Conservation (phyloP, 2,329 filamentous ascomycete species). For the Lithohypha guttulata region DNA sequence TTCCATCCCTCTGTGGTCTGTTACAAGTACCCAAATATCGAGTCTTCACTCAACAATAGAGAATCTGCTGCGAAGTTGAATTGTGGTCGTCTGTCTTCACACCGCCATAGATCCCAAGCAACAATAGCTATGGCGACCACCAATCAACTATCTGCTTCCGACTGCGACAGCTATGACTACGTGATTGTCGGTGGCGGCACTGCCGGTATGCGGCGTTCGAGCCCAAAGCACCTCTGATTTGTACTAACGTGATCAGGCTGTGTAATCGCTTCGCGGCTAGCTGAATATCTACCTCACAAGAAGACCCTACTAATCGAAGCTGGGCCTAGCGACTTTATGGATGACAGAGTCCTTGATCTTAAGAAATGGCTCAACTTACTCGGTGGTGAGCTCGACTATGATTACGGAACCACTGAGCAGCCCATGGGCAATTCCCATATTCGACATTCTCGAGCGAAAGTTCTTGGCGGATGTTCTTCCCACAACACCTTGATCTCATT, state of each 20-base stretch:
- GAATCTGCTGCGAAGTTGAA: too few relatives aligned
- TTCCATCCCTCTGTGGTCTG: too few relatives aligned
- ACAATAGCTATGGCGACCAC: slow-evolving; percentile 49
- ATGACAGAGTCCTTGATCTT: slow-evolving; percentile 74
- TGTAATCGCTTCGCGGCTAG: slow-evolving; percentile 68
- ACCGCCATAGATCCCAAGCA: too few relatives aligned
- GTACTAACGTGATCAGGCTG: slow-evolving; percentile 44
- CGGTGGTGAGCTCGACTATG: slow-evolving; percentile 80
- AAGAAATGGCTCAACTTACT: slow-evolving; percentile 79
- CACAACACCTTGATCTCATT: slow-evolving; percentile 94
- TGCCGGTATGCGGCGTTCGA: slow-evolving; percentile 31
- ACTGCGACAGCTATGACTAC: slow-evolving; percentile 66
- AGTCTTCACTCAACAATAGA: too few relatives aligned
- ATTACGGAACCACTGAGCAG: slow-evolving; percentile 82
- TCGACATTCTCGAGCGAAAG: slow-evolving; percentile 83
- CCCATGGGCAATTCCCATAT: slow-evolving; percentile 82
- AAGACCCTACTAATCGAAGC: slow-evolving; percentile 76
- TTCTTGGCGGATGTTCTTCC: slow-evolving; percentile 82
- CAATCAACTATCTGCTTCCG: slow-evolving; percentile 51
- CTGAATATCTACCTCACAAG: slow-evolving; percentile 74
- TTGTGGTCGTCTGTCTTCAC: too few relatives aligned
- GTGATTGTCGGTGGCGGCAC: slow-evolving; percentile 78
- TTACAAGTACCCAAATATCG: too few relatives aligned
- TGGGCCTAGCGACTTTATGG: slow-evolving; percentile 78
- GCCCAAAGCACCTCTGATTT: slow-evolving; percentile 6